Evolutionary conservation across 2,329 filamentous ascomycete genomes (phyloP).

Genomic region (Incumbomyces delicatus): DNA sequence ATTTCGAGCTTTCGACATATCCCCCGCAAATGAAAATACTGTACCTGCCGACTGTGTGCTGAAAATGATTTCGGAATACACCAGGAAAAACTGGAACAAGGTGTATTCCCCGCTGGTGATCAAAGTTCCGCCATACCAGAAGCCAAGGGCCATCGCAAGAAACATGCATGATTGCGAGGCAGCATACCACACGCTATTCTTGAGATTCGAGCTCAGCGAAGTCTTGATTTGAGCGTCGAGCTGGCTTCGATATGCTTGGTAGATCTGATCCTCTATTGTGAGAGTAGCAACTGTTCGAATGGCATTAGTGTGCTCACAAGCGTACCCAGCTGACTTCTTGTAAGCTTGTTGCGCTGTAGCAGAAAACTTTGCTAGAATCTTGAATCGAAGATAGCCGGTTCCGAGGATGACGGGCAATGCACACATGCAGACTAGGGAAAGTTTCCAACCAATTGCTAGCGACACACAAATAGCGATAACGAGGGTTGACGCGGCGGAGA

Average conservation of each 20-base stretch:
- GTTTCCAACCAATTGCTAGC: conserved; percentile 75
- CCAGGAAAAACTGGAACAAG: conserved; percentile 85
- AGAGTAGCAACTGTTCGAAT: conserved; percentile 90
- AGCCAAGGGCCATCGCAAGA: conserved; percentile 73
- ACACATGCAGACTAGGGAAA: conserved; percentile 71
- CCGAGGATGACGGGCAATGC: conserved; percentile 67
- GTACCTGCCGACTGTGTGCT: conserved; percentile 84
- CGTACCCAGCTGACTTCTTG: conserved; percentile 70
- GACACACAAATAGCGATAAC: conserved; percentile 61
- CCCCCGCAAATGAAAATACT: conserved; percentile 80
- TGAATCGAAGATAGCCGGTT: conserved; percentile 83
- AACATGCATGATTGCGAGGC: conserved; percentile 76
- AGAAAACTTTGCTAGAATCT: conserved; percentile 70
- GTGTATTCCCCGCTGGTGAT: conserved; percentile 62
- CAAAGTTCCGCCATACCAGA: conserved; percentile 81
- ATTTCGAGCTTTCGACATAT: conserved; percentile 86
- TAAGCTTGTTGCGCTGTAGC: conserved; percentile 70
- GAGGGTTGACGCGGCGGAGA: conserved; percentile 72
- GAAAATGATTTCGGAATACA: conserved; percentile 80
- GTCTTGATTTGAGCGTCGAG: conserved; percentile 57
- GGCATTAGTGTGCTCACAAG: conserved; percentile 85
- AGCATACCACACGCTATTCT: conserved; percentile 71
- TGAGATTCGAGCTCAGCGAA: conserved; percentile 63
- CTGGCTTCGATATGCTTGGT: conserved; percentile 57
- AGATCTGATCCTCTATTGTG: conserved; percentile 75